Evolutionary conservation across 441 rosid genomes (phyloP).

Genomic region (Rhodomyrtus psidioides): DNA sequence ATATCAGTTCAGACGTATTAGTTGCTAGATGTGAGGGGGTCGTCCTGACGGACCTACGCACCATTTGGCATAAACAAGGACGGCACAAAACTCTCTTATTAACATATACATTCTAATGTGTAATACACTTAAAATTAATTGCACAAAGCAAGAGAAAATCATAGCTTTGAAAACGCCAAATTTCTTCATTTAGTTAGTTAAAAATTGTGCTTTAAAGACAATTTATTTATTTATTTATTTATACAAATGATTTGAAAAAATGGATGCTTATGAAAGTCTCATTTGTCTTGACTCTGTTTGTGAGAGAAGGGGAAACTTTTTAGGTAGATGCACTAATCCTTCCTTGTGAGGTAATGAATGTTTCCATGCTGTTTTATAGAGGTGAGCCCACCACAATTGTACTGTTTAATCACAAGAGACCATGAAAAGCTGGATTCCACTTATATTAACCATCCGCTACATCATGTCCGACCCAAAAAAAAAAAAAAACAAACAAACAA

Average conservation of each 20-base stretch:
- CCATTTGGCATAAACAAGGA: neutral
- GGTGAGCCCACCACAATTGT: neutral
- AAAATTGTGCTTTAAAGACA: neutral
- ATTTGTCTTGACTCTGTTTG: neutral
- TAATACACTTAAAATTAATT: neutral
- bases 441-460: neutral
- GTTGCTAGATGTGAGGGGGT: neutral
- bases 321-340: neutral
- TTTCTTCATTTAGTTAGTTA: neutral
- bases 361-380: neutral
- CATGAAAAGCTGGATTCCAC: neutral
- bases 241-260: neutral
- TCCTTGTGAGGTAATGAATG: neutral
- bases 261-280: neutral
- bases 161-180: neutral
- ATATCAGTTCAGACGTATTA: neutral
- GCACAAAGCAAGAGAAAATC: neutral
- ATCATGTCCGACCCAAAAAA: neutral
- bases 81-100: neutral
- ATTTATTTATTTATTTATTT: too few relatives aligned
- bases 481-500: neutral
- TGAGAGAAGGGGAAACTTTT: neutral
- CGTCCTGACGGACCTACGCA: fast-evolving
- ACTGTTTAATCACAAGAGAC: neutral
- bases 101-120: neutral